A percentile compares a stretch with the other conserved stretches of the same genome.
Evolutionary conservation across 2,329 filamentous ascomycete species (phyloP).

Genomic region (Neofusicoccum umdonicola): DNA sequence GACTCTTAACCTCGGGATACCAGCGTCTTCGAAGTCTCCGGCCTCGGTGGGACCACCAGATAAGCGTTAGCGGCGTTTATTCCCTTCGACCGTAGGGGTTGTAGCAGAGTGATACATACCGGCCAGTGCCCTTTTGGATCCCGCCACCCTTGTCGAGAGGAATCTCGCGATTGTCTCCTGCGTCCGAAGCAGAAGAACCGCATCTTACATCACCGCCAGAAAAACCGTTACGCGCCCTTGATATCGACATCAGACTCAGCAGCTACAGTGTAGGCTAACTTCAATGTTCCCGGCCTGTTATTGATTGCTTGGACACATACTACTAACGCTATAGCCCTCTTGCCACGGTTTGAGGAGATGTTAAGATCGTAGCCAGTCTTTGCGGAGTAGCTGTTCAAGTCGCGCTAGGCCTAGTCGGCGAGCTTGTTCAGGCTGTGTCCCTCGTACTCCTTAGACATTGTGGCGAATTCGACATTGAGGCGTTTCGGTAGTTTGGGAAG

Average conservation of each 20-base stretch:
- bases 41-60: conserved; percentile 43
- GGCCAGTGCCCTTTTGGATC: conserved; percentile 39
- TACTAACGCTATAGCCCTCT: conserved; percentile 35
- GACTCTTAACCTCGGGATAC: conserved; percentile 46
- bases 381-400: conserved; percentile 45
- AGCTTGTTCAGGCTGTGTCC: conserved; percentile 29
- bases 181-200: conserved; percentile 44
- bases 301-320: conserved; percentile 26
- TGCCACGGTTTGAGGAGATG: conserved; percentile 8
- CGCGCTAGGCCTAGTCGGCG: conserved; percentile 49
- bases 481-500: neutral
- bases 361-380: conserved; percentile 27
- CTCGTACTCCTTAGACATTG: conserved; percentile 5
- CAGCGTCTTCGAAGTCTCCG: conserved; percentile 48
- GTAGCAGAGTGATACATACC: conserved; percentile 25
- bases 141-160: conserved; percentile 47
- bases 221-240: conserved; percentile 42
- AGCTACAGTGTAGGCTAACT: conserved; percentile 27
- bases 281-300: neutral
- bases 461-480: neutral
- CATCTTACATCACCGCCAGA: conserved; percentile 44
- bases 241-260: conserved; percentile 49
- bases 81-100: too few relatives aligned
- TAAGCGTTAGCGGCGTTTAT: too few relatives aligned
- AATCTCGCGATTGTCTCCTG: conserved; percentile 49